phyloP scores from a whole-genome alignment of 1,284 basidiomycete species.

The Ceratobasidium sp. region DNA sequence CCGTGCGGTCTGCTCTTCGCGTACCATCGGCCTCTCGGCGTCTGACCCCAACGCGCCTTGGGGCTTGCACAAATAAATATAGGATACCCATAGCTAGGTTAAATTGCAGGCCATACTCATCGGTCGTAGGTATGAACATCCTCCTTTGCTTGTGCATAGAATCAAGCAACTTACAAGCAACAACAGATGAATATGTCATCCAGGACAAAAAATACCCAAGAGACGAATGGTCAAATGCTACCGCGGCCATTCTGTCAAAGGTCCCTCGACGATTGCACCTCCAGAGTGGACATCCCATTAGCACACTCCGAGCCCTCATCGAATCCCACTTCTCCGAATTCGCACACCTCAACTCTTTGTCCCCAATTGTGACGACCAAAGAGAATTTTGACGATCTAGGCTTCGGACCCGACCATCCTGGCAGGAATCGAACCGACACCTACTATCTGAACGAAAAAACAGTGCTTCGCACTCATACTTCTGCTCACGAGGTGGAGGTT shows the following conservation, averaged over 20 bases:
- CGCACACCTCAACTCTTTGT: constrained; percentile 70
- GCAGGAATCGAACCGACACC: constrained; percentile 89
- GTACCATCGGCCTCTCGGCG: not conserved
- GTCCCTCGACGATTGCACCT: constrained; percentile 79
- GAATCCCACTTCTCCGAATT: constrained; percentile 86
- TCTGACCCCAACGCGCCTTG: not conserved
- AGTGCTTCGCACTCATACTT: constrained; percentile 98
- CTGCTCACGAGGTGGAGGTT: constrained; percentile 95
- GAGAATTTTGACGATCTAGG: constrained; percentile 99
- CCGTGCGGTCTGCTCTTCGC: not conserved
- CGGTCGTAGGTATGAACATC: not conserved
- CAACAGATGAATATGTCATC: constrained; percentile 28
- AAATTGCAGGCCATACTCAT: not conserved
- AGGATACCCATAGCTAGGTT: not conserved
- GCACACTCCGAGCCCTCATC: constrained; percentile 86
- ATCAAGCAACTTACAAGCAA: not conserved
- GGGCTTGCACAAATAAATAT: not conserved
- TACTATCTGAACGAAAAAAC: constrained; percentile 94
- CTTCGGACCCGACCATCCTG: constrained; percentile 94
- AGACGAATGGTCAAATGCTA: constrained; percentile 74
- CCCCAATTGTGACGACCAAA: constrained; percentile 89
- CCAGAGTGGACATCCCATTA: constrained; percentile 85
- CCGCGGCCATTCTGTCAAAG: constrained; percentile 86
- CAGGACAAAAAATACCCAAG: constrained; percentile 23
- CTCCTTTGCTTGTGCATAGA: not conserved